phyloP scores from a whole-genome alignment of 441 rosid species.

The Aleurites moluccanus region DNA sequence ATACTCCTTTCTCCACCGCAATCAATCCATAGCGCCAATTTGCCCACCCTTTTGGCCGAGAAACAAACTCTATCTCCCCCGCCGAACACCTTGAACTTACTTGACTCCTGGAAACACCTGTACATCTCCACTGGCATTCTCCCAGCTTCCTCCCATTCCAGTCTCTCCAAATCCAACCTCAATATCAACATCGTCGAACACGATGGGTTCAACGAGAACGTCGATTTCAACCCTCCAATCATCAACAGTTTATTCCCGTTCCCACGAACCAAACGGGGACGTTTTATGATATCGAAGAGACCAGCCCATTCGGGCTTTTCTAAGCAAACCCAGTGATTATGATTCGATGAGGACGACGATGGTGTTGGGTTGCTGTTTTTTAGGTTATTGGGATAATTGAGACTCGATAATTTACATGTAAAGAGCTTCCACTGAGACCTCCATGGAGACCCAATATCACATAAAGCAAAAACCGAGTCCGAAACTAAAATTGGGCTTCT shows the following conservation, averaged over 20 bases:
- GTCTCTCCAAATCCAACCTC: conserved; percentile 67
- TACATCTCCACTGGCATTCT: conserved; percentile 87
- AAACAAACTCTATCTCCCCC: conserved; percentile 79
- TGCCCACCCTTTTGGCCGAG: conserved; percentile 68
- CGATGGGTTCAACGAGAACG: conserved; percentile 63
- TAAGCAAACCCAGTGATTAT: conserved; percentile 57
- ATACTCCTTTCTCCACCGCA: conserved; percentile 28
- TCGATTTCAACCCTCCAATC: conserved; percentile 78
- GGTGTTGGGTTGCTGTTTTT: conserved; percentile 1
- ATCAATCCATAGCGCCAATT: conserved; percentile 75
- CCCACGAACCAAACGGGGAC: conserved; percentile 71
- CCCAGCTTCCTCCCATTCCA: conserved; percentile 92
- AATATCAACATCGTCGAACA: conserved; percentile 76
- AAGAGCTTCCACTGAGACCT: conserved; percentile 84
- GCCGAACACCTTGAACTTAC: conserved; percentile 91
- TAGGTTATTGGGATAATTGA: conserved; percentile 10
- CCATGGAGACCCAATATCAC: conserved; percentile 93
- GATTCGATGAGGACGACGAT: conserved; percentile 17
- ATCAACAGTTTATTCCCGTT: conserved; percentile 55
- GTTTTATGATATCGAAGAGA: conserved; percentile 74
- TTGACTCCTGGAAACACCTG: conserved; percentile 62
- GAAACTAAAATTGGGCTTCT: conserved; percentile 66
- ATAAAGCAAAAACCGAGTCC: conserved; percentile 64
- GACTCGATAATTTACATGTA: conserved; percentile 44
- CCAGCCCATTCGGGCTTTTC: conserved; percentile 88